Conservation (phyloP, 2,329 filamentous ascomycete genomes). For the Cercospora sesami region DNA sequence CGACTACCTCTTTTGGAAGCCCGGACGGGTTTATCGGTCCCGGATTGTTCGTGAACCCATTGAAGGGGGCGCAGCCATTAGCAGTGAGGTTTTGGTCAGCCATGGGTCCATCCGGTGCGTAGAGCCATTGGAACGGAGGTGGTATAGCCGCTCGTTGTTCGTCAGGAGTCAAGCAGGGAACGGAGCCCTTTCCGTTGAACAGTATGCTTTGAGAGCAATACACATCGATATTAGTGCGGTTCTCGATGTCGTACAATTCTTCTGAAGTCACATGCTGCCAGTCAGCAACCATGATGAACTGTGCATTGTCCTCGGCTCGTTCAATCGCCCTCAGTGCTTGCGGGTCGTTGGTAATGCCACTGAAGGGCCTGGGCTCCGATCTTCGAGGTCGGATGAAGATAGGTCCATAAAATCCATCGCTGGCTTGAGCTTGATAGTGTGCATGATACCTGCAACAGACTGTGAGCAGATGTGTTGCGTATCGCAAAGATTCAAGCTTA, state of each 20-base stretch:
- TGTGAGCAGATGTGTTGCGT: not conserved
- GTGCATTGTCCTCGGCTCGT: constrained; percentile 14
- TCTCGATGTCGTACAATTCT: constrained; percentile 7
- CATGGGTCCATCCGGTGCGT: constrained; percentile 11
- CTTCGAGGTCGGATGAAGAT: constrained; percentile 20
- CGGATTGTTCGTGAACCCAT: constrained; percentile 9
- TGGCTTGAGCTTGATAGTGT: constrained; percentile 20
- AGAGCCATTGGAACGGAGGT: constrained; percentile 17
- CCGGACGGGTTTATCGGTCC: constrained; percentile 10
- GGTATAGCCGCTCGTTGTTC: constrained; percentile 17
- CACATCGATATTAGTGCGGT: constrained; percentile 17
- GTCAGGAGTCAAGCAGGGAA: constrained; percentile 18
- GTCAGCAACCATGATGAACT: constrained; percentile 21
- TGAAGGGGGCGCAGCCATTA: constrained; percentile 20
- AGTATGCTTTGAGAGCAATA: constrained; percentile 23
- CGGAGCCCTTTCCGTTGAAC: constrained; percentile 23
- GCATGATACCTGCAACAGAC: constrained; percentile 19
- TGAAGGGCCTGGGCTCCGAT: constrained; percentile 6
- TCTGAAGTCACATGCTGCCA: constrained; percentile 20
- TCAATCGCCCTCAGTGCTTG: constrained; percentile 8
- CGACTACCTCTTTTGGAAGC: constrained; percentile 17
- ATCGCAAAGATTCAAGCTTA: not conserved
- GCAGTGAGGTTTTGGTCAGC: constrained; percentile 8
- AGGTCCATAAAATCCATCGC: constrained; percentile 23
- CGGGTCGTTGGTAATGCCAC: constrained; percentile 12